A percentile compares a stretch with the other conserved stretches of the same genome.
These are phyloP conservation scores for Botrytis cinerea DNA, from an alignment of 2,329 filamentous ascomycete species.

Conservation along the genomic window DNA sequence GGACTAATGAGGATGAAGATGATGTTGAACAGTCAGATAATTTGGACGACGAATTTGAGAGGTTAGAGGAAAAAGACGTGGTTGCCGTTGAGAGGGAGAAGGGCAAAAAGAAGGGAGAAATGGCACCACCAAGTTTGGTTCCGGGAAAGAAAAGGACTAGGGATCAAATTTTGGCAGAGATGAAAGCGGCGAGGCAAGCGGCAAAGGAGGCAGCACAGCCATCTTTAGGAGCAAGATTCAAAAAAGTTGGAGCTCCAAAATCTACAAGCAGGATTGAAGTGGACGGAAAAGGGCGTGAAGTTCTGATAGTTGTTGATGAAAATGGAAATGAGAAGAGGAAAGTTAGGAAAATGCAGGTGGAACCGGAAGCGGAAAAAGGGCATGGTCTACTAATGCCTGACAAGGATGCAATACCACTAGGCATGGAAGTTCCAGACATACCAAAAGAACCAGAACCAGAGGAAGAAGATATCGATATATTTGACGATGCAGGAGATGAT, in stretches of 20 bases:
- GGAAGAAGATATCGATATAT: conserved; percentile 63
- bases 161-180: conserved; percentile 66
- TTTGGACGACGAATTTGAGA: conserved; percentile 67
- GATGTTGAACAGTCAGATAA: conserved; percentile 44
- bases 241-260: conserved; percentile 60
- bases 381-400: conserved; percentile 53
- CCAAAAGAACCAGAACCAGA: conserved; percentile 51
- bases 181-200: conserved; percentile 63
- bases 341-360: conserved; percentile 55
- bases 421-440: conserved; percentile 66
- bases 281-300: conserved; percentile 62
- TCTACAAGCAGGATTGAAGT: conserved; percentile 60
- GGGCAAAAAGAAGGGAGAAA: conserved; percentile 57
- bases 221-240: conserved; percentile 60
- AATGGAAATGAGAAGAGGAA: conserved; percentile 67
- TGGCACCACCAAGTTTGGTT: conserved; percentile 54
- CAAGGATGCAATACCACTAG: conserved; percentile 58
- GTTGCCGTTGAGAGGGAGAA: conserved; percentile 53
- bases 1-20: conserved; percentile 36
- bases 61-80: conserved; percentile 57
- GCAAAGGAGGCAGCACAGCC: conserved; percentile 55
- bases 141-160: conserved; percentile 63
- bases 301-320: conserved; percentile 66
- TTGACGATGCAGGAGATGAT: conserved; percentile 65
- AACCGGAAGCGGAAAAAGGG: conserved; percentile 44